phyloP scores from a whole-genome alignment of 2,329 filamentous ascomycete species.

The Aspergillus piperis region DNA sequence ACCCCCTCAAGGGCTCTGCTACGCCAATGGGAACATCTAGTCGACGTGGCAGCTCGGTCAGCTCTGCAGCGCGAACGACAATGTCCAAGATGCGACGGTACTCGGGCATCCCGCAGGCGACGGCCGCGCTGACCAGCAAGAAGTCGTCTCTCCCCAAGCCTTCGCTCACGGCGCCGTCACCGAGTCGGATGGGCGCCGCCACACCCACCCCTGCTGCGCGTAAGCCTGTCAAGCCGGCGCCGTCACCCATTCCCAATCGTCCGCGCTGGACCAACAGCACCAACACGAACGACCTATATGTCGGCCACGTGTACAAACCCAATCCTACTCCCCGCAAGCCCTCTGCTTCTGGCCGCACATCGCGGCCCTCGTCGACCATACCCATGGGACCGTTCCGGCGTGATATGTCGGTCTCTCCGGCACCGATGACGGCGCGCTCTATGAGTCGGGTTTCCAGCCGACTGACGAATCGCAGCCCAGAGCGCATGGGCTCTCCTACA shows the following conservation, averaged over 20 bases:
- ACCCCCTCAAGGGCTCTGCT: constrained; percentile 49
- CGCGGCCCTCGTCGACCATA: constrained; percentile 44
- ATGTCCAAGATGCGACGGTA: constrained; percentile 47
- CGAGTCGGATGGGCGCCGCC: constrained; percentile 47
- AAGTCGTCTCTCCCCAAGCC: constrained; percentile 44
- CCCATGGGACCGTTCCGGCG: constrained; percentile 43
- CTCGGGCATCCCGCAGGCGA: constrained; percentile 49
- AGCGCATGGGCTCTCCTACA: constrained; percentile 31
- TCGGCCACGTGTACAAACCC: constrained; percentile 57
- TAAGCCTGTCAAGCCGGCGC: constrained; percentile 40
- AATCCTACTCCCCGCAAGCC: constrained; percentile 54
- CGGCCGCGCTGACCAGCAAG: constrained; percentile 30
- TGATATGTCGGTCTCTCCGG: constrained; percentile 45
- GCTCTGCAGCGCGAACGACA: constrained; percentile 41
- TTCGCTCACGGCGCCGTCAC: constrained; percentile 37
- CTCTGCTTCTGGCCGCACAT: constrained; percentile 29
- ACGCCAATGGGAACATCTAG: constrained; percentile 51
- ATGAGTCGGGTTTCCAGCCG: constrained; percentile 38
- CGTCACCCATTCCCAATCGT: constrained; percentile 53
- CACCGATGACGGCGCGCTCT: constrained; percentile 31
- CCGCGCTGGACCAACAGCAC: constrained; percentile 73
- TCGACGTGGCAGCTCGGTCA: constrained; percentile 50
- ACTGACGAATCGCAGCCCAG: constrained; percentile 36
- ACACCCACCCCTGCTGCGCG: constrained; percentile 53
- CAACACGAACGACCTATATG: constrained; percentile 67